phyloP scores from a whole-genome alignment of 2,329 filamentous ascomycete species.

The Akanthomyces muscarius region DNA sequence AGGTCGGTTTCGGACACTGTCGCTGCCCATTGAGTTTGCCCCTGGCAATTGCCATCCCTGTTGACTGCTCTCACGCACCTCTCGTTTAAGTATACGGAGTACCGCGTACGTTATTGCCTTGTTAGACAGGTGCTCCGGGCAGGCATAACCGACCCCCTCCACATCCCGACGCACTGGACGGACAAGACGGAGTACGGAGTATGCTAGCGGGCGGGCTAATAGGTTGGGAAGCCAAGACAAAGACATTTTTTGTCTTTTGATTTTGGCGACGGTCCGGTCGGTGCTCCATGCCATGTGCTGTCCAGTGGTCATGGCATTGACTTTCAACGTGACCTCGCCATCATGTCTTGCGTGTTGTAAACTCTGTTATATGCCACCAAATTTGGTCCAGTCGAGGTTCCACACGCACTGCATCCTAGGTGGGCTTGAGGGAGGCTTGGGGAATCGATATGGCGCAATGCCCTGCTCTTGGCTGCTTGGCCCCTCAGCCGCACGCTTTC shows the following conservation, averaged over 20 bases:
- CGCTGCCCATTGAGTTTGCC: neutral
- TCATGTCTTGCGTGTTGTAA: neutral
- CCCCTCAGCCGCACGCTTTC: slow-evolving; percentile 13
- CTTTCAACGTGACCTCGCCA: neutral
- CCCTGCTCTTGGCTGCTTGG: slow-evolving; percentile 9
- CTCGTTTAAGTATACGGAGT: neutral
- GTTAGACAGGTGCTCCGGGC: neutral
- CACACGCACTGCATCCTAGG: slow-evolving; percentile 10
- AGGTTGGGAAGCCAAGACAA: neutral
- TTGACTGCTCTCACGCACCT: neutral
- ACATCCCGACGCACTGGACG: neutral
- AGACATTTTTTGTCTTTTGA: neutral
- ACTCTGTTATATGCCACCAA: neutral
- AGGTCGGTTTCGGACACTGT: neutral
- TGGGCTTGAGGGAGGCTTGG: slow-evolving; percentile 7
- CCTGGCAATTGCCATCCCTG: neutral
- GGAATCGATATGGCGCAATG: slow-evolving; percentile 17
- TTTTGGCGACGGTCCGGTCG: too few species aligned
- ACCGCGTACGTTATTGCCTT: neutral
- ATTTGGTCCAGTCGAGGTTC: neutral
- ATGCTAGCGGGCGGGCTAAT: too few species aligned
- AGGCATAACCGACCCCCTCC: neutral
- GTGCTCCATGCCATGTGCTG: neutral
- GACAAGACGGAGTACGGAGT: too few species aligned
- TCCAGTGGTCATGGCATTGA: neutral